Percentiles rank a stretch among this genome's conserved stretches.
Evolutionary conservation across 1,139 yeast species (phyloP).

Genomic region (Suhomyces wounanorum): DNA sequence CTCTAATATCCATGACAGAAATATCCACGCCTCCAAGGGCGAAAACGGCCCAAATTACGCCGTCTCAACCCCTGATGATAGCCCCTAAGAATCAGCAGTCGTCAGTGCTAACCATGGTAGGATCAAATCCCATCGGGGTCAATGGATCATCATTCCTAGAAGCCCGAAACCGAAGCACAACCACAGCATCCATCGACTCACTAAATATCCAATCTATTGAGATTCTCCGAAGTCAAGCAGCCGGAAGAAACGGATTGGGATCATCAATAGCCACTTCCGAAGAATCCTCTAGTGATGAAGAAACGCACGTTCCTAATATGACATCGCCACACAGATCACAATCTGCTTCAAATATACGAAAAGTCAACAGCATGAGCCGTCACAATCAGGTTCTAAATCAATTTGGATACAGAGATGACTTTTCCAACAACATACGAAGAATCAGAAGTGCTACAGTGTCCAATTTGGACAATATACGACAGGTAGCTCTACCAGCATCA

Average conservation of each 20-base stretch:
- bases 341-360: constrained; percentile 5
- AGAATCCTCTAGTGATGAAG: constrained; percentile 10
- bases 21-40: neutral
- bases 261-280: constrained; percentile 4
- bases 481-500: neutral
- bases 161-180: constrained; percentile 19
- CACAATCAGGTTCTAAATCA: constrained; percentile 5
- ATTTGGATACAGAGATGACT: constrained; percentile 4
- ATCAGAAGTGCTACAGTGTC: constrained; percentile 16
- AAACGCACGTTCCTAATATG: neutral
- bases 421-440: constrained; percentile 9
- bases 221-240: constrained; percentile 5
- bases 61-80: neutral
- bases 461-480: constrained; percentile 6
- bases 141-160: neutral
- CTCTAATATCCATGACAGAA: neutral
- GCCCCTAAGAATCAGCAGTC: neutral
- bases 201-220: constrained; percentile 23
- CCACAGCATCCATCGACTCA: constrained; percentile 25
- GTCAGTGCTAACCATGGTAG: neutral
- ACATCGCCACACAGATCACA: constrained; percentile 6
- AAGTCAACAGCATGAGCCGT: constrained; percentile 7
- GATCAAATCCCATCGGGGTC: neutral
- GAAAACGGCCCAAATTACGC: neutral
- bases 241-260: constrained; percentile 2